Evolutionary conservation across 1,284 basidiomycete species (phyloP).

Genomic region (Pascua sp.): DNA sequence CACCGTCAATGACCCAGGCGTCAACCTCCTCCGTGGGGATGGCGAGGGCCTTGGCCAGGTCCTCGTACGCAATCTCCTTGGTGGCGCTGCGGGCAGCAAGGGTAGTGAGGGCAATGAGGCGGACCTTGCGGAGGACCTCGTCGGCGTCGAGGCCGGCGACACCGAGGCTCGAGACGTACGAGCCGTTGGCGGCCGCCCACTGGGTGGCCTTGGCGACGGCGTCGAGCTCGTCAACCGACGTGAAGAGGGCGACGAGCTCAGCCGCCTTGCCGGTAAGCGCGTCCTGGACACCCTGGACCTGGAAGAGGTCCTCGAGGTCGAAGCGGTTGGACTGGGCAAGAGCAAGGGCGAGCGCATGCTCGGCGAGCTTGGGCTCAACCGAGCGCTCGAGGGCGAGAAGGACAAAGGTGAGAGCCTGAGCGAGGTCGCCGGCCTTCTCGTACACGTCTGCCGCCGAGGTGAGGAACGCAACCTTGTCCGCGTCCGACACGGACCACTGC

Average conservation of each 20-base stretch:
- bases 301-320: conserved; percentile 74
- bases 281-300: conserved; percentile 36
- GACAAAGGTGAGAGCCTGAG: conserved; percentile 54
- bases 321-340: conserved; percentile 68
- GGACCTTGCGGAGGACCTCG: conserved; percentile 73
- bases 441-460: conserved; percentile 64
- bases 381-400: conserved; percentile 54
- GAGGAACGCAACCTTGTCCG: conserved; percentile 68
- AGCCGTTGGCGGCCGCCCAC: conserved; percentile 61
- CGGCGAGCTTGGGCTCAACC: conserved; percentile 35
- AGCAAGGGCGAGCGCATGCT: conserved; percentile 53
- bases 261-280: conserved; percentile 29
- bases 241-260: conserved; percentile 43
- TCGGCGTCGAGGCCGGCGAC: conserved; percentile 39
- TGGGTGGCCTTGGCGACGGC: conserved; percentile 64
- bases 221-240: conserved; percentile 66
- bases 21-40: conserved; percentile 72
- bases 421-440: conserved; percentile 57
- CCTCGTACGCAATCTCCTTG: conserved; percentile 68
- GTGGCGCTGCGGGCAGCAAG: conserved; percentile 74
- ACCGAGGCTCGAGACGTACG: conserved; percentile 61
- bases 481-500: conserved; percentile 68
- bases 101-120: conserved; percentile 72
- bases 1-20: conserved; percentile 88
- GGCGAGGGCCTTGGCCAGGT: conserved; percentile 66